Evolutionary conservation across 169 alveolate species (phyloP).

Genomic region (Plasmodium vivax): DNA sequence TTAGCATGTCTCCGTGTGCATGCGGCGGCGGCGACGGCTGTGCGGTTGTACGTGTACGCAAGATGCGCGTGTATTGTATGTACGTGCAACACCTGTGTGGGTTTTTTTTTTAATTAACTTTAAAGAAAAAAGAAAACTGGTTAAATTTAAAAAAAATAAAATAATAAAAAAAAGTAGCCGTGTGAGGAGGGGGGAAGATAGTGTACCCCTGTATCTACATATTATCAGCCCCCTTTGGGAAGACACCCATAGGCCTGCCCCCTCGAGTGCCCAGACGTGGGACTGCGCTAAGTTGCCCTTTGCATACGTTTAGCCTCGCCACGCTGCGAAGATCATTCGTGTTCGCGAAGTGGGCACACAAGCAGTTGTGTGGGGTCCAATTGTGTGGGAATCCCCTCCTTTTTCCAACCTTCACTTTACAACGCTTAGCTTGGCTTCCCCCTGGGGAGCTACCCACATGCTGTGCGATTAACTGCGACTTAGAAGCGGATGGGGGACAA

Average conservation of each 20-base stretch:
- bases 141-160: too few species aligned
- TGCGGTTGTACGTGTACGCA: neutral
- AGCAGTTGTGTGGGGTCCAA: too few species aligned
- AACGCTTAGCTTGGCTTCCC: neutral
- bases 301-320: neutral
- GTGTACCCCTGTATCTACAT: neutral
- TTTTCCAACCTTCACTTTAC: neutral
- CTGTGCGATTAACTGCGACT: neutral
- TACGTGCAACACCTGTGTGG: neutral
- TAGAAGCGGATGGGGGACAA: neutral
- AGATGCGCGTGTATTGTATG: neutral
- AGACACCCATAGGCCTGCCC: neutral
- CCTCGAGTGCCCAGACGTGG: neutral
- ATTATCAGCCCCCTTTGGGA: neutral
- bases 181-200: neutral
- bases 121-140: neutral
- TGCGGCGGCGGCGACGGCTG: neutral
- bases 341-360: neutral
- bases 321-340: neutral
- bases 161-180: neutral
- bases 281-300: neutral
- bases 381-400: neutral
- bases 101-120: neutral
- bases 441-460: neutral
- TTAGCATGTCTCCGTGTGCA: neutral